These are phyloP conservation scores for Neocatenulostroma microsporum DNA, from an alignment of 2,329 filamentous ascomycete genomes.

Conservation along the genomic window DNA sequence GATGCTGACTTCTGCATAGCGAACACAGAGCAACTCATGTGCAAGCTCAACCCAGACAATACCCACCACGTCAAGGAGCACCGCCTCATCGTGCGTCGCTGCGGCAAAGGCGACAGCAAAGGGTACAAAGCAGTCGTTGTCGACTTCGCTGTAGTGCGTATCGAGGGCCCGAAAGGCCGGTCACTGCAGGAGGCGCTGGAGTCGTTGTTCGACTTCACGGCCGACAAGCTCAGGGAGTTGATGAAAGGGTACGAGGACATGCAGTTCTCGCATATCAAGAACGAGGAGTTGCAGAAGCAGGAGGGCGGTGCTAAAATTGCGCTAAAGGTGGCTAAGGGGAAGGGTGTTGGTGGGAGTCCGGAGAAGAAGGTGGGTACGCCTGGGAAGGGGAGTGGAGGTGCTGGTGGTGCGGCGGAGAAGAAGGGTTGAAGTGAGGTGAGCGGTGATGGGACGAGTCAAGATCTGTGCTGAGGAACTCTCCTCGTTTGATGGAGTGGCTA, in stretches of 20 bases:
- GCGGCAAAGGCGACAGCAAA: neutral
- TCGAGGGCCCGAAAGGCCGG: neutral
- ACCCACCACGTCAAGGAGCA: conserved; percentile 1
- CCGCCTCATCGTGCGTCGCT: neutral
- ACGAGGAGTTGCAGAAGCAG: neutral
- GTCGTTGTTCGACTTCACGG: conserved; percentile 1
- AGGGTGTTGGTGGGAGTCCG: too few relatives aligned
- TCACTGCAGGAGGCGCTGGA: neutral
- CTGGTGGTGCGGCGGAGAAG: too few relatives aligned
- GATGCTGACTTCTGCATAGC: neutral
- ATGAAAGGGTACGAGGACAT: neutral
- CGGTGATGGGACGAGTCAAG: too few relatives aligned
- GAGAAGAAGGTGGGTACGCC: too few relatives aligned
- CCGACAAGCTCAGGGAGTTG: neutral
- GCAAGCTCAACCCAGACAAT: conserved; percentile 1
- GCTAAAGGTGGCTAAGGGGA: neutral
- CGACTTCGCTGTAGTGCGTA: neutral
- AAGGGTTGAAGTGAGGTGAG: too few relatives aligned
- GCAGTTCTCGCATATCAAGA: neutral
- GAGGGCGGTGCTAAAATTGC: neutral
- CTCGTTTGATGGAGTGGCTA: too few relatives aligned
- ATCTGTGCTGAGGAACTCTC: too few relatives aligned
- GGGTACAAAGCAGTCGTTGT: neutral
- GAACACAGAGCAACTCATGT: neutral
- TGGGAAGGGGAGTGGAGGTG: too few relatives aligned